Evolutionary conservation across 805 yeast genomes (phyloP), one percentile per base, ranked within the genome.

Genomic region (Barnettozyma pratensis): DNA sequence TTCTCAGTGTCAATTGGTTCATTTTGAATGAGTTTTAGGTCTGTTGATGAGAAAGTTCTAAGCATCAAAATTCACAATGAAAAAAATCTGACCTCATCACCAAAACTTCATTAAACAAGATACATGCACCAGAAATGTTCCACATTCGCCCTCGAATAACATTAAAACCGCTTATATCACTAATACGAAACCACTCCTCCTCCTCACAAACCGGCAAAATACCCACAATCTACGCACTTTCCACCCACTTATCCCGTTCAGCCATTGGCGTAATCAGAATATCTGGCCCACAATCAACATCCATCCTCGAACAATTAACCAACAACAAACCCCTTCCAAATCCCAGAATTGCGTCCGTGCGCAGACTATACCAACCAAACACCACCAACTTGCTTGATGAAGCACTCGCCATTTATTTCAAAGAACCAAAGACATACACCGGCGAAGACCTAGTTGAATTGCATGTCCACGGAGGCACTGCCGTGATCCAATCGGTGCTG

Each of bases 381-480:
- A 58, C 57, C 3, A 49, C 63, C 7, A 44, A 56, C 3, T 56
- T 91, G 2, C 65, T 94, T 7, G 99, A 94, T 66, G 85, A 87
- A 52, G 87, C 97, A 0, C 65, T 94, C 19, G 71, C 84, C 0
- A 58, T 90, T 1, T 83, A 68, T 59, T 91, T 92, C 66, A 64
- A 77, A 14, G 76, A 76, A 2, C 97, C 97, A 1, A 70, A 74
- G 11, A 83, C 96, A 0, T 94, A 83, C 59, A 94, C 98, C 0
- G 99, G 99, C 1, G 98, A 94, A 63, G 97, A 92, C 57, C 57
- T 85, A 28, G 69, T 91, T 8, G 99, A 94, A 59, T 63, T 94
- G n/a, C 97, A 94, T 60, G 66, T 87, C 2, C 99, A 94, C 65
- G 99, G 99, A 4, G 97, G 98, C 4, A 80, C 76, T 10, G 97